phyloP scores from a whole-genome alignment of 2,329 filamentous ascomycete genomes.

The Hypomyces perniciosus region DNA sequence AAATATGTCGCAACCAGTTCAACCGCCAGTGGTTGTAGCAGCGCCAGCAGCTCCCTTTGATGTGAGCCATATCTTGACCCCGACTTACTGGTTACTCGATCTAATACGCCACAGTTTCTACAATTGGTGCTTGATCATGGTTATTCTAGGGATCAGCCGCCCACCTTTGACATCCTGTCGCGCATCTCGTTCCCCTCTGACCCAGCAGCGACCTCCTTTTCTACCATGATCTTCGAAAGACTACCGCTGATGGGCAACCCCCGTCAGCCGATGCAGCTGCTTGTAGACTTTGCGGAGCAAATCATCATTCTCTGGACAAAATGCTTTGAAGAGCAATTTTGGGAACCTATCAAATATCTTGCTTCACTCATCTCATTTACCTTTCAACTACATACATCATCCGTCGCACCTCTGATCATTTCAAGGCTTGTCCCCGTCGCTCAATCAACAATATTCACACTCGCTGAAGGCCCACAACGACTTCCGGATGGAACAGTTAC shows the following conservation, averaged over 20 bases:
- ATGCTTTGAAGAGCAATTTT: conserved; percentile 59
- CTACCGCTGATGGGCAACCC: conserved; percentile 52
- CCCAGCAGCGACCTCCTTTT: conserved; percentile 50
- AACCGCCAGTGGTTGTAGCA: conserved; percentile 18
- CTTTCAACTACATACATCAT: conserved; percentile 54
- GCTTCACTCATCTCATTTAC: conserved; percentile 59
- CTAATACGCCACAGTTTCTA: conserved; percentile 42
- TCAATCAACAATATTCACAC: conserved; percentile 54
- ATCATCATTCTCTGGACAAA: conserved; percentile 62
- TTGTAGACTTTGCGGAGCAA: conserved; percentile 58
- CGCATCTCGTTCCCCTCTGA: conserved; percentile 60
- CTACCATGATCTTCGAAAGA: conserved; percentile 61
- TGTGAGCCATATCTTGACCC: conserved; percentile 28
- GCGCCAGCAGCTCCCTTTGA: conserved; percentile 35
- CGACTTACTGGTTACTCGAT: neutral
- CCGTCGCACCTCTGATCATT: conserved; percentile 54
- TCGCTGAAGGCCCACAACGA: conserved; percentile 52
- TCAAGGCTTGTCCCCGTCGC: conserved; percentile 49
- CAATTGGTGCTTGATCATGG: conserved; percentile 60
- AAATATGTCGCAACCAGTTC: conserved; percentile 13
- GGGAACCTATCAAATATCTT: conserved; percentile 59
- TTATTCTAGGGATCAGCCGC: conserved; percentile 46
- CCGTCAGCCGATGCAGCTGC: conserved; percentile 46
- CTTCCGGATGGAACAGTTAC: conserved; percentile 42
- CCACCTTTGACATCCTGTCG: conserved; percentile 63